Conservation (phyloP, 352 stramenopile species). For the Vaucheria bursata region DNA sequence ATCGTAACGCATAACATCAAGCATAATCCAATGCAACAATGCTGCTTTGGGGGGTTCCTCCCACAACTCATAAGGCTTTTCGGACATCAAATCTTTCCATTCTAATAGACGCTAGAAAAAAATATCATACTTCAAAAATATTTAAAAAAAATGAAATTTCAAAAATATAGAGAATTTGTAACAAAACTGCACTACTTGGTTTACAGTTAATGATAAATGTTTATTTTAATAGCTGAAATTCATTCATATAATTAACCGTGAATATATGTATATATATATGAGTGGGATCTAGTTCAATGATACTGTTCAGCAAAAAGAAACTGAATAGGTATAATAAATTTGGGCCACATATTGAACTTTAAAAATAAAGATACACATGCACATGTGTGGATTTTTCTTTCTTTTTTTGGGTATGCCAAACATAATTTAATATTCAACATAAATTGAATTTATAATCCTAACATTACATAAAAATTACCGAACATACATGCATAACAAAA, state of each 20-base stretch:
- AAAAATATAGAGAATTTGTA: background rate
- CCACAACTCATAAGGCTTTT: background rate
- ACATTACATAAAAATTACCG: background rate
- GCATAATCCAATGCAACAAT: background rate
- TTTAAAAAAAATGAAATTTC: background rate
- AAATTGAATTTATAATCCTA: too few relatives aligned
- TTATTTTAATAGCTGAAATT: background rate
- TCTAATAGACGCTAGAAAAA: background rate
- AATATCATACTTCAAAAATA: background rate
- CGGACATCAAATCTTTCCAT: conserved; percentile 3
- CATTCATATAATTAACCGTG: too few relatives aligned
- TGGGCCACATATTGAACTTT: too few relatives aligned
- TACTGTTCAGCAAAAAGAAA: too few relatives aligned
- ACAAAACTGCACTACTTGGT: background rate
- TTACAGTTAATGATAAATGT: background rate
- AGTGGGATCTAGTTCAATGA: too few relatives aligned
- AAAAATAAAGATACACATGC: background rate
- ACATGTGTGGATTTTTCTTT: too few relatives aligned
- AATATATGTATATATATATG: too few relatives aligned
- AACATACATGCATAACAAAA: background rate
- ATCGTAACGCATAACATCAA: conserved; percentile 1
- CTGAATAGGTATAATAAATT: too few relatives aligned
- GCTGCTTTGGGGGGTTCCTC: conserved; percentile 1
- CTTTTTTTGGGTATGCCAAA: too few relatives aligned
- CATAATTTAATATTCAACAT: too few relatives aligned